A percentile compares a stretch with the other conserved stretches of the same genome.
These are phyloP conservation scores for Jatropha podagrica DNA, from an alignment of 441 rosid species.

Conservation along the genomic window DNA sequence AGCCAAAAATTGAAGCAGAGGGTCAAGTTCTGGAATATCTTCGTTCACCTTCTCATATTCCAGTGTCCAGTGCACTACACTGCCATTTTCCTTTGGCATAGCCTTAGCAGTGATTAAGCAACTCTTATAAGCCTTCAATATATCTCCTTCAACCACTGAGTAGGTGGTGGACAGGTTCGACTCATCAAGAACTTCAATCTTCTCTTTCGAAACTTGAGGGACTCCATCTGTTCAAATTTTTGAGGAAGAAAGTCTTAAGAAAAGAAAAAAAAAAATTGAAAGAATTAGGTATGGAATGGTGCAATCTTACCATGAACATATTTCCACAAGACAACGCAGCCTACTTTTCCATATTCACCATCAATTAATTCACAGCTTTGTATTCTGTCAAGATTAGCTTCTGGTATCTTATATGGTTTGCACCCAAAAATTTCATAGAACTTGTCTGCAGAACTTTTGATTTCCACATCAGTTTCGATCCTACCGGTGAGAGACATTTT, in stretches of 20 bases:
- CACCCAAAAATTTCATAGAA: slow-evolving; percentile 30
- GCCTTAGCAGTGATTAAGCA: background rate
- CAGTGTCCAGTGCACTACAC: slow-evolving; percentile 4
- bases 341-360: slow-evolving; percentile 40
- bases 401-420: slow-evolving; percentile 35
- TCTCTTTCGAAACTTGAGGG: slow-evolving; percentile 13
- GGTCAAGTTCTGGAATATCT: slow-evolving; percentile 2
- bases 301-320: no score
- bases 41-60: slow-evolving; percentile 22
- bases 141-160: slow-evolving; percentile 25
- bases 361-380: slow-evolving; percentile 28
- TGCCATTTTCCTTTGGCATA: slow-evolving; percentile 16
- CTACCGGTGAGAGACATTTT: no score
- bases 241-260: no score
- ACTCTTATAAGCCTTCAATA: slow-evolving; percentile 18
- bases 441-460: slow-evolving; percentile 27
- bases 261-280: background rate
- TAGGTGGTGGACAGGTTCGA: slow-evolving; percentile 13
- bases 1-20: background rate
- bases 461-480: slow-evolving; percentile 17
- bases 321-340: slow-evolving; percentile 20
- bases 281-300: no score
- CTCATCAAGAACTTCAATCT: slow-evolving; percentile 22
- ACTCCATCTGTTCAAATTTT: slow-evolving; percentile 19
- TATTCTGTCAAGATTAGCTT: slow-evolving; percentile 22